Conservation (phyloP, 768 basidiomycete species). For the Saitozyma podzolica region DNA sequence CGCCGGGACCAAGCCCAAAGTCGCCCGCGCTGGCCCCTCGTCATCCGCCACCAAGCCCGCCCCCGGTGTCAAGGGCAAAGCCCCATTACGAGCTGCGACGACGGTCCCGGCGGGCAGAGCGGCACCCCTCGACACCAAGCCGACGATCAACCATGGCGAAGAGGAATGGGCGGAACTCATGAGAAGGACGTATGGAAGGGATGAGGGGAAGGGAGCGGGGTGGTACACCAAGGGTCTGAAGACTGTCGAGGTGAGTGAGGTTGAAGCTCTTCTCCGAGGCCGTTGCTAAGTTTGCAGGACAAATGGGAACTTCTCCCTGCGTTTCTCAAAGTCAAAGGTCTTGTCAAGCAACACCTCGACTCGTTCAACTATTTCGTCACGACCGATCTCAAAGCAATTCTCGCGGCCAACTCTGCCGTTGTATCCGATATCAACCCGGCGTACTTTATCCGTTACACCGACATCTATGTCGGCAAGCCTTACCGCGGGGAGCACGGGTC, state of each 20-base stretch:
- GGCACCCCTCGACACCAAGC: constrained; percentile 22
- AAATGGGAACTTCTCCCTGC: constrained; percentile 98
- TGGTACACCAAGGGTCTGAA: constrained; percentile 83
- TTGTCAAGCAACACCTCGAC: constrained; percentile 98
- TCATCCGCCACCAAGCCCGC: background rate
- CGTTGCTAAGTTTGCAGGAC: constrained; percentile 61
- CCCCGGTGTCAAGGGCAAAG: no score
- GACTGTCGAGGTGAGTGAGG: constrained; percentile 71
- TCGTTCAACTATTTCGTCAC: constrained; percentile 99
- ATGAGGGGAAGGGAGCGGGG: constrained; percentile 58
- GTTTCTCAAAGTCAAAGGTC: constrained; percentile 94
- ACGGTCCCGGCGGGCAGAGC: no score
- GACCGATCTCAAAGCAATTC: constrained; percentile 91
- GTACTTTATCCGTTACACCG: constrained; percentile 94
- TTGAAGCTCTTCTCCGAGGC: no score
- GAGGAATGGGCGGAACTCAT: constrained; percentile 51
- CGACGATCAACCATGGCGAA: constrained; percentile 41
- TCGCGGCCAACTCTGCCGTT: constrained; percentile 56
- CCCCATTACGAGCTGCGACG: no score
- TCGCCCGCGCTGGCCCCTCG: background rate
- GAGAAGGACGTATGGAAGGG: constrained; percentile 28
- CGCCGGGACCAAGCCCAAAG: constrained; percentile 5
- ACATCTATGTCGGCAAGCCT: constrained; percentile 90
- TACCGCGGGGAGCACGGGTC: constrained; percentile 75
- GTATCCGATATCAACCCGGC: constrained; percentile 91